Conservation (phyloP, 805 yeast genomes). For the Zygosaccharomyces pseudorouxii region DNA sequence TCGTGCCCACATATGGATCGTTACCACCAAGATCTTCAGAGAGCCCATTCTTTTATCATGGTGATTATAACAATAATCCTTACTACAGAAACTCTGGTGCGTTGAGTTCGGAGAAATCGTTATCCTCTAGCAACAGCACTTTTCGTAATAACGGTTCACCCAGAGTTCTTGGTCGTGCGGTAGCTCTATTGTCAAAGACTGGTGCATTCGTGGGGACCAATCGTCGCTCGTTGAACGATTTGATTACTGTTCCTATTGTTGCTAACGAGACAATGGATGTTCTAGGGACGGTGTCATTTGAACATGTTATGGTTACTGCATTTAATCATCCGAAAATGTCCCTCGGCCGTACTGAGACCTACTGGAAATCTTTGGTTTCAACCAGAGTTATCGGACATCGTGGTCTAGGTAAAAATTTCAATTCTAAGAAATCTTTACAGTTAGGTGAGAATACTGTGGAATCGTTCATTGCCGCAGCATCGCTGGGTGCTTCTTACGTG, state of each 20-base stretch:
- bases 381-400: constrained; percentile 95
- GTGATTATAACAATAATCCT: not conserved
- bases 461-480: constrained; percentile 92
- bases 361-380: constrained; percentile 85
- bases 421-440: constrained; percentile 71
- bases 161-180: constrained; percentile 74
- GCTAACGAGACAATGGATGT: constrained; percentile 67
- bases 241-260: constrained; percentile 68
- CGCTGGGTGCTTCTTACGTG: constrained; percentile 92
- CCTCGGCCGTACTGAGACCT: constrained; percentile 48
- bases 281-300: constrained; percentile 74
- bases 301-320: constrained; percentile 64
- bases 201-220: constrained; percentile 64
- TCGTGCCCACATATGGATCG: constrained; percentile 80
- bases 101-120: constrained; percentile 7
- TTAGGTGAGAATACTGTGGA: constrained; percentile 94
- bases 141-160: constrained; percentile 16
- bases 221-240: constrained; percentile 60
- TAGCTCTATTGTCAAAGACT: constrained; percentile 60
- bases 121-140: constrained; percentile 3
- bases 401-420: constrained; percentile 85
- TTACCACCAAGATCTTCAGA: constrained; percentile 18
- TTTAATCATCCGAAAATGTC: constrained; percentile 40
- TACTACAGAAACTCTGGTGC: constrained; percentile 1
- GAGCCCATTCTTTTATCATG: not conserved